Evolutionary conservation across 176 grass and related monocot genomes (phyloP).

Genomic region (Lolium perenne): DNA sequence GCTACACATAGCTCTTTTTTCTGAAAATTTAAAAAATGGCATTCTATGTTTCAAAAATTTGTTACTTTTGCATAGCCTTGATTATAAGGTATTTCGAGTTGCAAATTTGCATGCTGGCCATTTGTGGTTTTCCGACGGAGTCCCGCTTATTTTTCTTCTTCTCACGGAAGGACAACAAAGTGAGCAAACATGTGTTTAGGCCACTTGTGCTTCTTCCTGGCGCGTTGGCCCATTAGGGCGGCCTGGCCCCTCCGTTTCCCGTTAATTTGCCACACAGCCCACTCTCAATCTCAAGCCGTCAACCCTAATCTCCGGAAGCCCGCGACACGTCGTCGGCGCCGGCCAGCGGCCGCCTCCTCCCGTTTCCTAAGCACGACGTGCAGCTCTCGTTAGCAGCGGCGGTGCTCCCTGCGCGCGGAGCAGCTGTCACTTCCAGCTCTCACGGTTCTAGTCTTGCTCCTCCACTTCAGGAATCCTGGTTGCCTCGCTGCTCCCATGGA

Average conservation of each 20-base stretch:
- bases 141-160: too few species aligned
- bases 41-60: too few species aligned
- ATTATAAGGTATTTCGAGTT: too few species aligned
- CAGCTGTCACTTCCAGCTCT: not conserved
- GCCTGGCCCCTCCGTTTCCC: not conserved
- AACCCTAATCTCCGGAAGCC: not conserved
- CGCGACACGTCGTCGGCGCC: too few species aligned
- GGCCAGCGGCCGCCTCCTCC: not conserved
- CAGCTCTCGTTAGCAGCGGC: not conserved
- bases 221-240: not conserved
- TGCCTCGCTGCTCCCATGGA: conserved; percentile 39
- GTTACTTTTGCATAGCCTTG: too few species aligned
- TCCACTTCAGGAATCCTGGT: not conserved
- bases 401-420: not conserved
- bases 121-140: too few species aligned
- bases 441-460: not conserved
- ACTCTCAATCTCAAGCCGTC: not conserved
- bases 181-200: too few species aligned
- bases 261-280: not conserved
- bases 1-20: too few species aligned
- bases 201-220: not conserved
- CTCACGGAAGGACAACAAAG: too few species aligned
- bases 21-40: too few species aligned
- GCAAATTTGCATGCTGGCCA: too few species aligned
- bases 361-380: not conserved